Evolutionary conservation across 2,329 filamentous ascomycete genomes (phyloP).

Genomic region (Fusarium mundagurra): DNA sequence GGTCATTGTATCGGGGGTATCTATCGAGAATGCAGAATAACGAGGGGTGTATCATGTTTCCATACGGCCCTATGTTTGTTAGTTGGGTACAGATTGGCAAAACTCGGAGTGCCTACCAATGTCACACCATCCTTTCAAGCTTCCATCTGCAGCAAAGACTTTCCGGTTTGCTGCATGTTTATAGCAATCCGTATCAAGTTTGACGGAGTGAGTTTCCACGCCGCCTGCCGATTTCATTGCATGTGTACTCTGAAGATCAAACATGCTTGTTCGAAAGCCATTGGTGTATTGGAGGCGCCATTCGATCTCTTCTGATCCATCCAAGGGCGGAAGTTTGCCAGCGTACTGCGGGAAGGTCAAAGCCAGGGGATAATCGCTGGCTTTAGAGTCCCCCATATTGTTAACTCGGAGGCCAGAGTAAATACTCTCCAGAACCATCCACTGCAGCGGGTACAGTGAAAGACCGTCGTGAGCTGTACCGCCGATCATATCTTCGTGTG

Average conservation of each 20-base stretch:
- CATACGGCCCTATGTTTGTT: slow-evolving; percentile 11
- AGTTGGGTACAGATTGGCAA: background rate
- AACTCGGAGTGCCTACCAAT: background rate
- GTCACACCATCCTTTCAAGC: slow-evolving; percentile 32
- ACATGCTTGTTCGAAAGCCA: slow-evolving; percentile 36
- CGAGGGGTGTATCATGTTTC: slow-evolving; percentile 38
- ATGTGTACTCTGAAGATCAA: slow-evolving; percentile 38
- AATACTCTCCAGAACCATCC: slow-evolving; percentile 40
- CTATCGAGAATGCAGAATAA: slow-evolving; percentile 39
- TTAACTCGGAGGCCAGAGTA: slow-evolving; percentile 19
- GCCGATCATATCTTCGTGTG: slow-evolving; percentile 36
- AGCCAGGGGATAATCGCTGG: slow-evolving; percentile 14
- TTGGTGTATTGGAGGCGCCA: slow-evolving; percentile 37
- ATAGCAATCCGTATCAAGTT: slow-evolving; percentile 31
- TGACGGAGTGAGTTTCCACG: slow-evolving; percentile 23
- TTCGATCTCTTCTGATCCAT: slow-evolving; percentile 40
- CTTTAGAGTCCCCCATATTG: background rate
- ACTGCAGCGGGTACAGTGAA: slow-evolving; percentile 38
- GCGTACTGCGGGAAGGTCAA: slow-evolving; percentile 39
- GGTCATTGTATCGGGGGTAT: slow-evolving; percentile 34
- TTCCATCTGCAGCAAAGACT: slow-evolving; percentile 13
- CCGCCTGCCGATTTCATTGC: slow-evolving; percentile 1
- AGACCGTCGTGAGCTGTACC: slow-evolving; percentile 34
- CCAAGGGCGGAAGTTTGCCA: slow-evolving; percentile 30
- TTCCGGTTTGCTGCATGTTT: slow-evolving; percentile 26